Evolutionary conservation across 2,329 filamentous ascomycete genomes (phyloP).

Genomic region (Fusarium secorum): DNA sequence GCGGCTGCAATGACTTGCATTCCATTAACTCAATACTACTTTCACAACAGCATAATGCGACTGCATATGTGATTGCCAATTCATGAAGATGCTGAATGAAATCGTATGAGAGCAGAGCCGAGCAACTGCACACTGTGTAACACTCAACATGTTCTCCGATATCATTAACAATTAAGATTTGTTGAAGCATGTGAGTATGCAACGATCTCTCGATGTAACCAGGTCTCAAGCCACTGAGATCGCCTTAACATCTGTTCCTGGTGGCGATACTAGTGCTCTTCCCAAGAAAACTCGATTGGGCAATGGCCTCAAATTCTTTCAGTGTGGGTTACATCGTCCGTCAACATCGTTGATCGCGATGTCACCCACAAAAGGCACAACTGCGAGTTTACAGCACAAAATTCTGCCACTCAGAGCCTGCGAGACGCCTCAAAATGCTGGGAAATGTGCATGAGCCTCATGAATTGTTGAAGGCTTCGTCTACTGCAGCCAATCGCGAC

Average conservation of each 20-base stretch:
- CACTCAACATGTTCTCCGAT: conserved; percentile 5
- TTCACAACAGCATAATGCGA: not conserved
- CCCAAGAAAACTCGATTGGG: conserved; percentile 12
- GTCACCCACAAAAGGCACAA: conserved; percentile 20
- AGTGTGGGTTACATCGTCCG: conserved; percentile 31
- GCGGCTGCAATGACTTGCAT: conserved; percentile 13
- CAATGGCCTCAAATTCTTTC: conserved; percentile 17
- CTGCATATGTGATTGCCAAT: not conserved
- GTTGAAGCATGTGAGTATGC: conserved; percentile 18
- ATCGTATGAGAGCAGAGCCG: not conserved
- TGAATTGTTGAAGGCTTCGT: conserved; percentile 12
- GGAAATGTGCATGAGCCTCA: conserved; percentile 28
- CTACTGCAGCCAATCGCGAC: not conserved
- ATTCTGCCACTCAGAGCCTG: not conserved
- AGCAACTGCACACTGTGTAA: not conserved
- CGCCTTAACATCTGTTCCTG: conserved; percentile 25
- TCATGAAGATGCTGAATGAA: not conserved
- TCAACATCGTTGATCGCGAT: conserved; percentile 15
- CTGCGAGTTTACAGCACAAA: not conserved
- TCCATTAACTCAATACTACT: not conserved
- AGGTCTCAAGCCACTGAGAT: conserved; percentile 10
- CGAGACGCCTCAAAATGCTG: conserved; percentile 5
- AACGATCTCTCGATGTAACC: conserved; percentile 4
- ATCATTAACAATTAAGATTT: not conserved
- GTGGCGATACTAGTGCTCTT: conserved; percentile 21